phyloP scores from a whole-genome alignment of 306 rosid species.

The Sechiopsis laciniata region DNA sequence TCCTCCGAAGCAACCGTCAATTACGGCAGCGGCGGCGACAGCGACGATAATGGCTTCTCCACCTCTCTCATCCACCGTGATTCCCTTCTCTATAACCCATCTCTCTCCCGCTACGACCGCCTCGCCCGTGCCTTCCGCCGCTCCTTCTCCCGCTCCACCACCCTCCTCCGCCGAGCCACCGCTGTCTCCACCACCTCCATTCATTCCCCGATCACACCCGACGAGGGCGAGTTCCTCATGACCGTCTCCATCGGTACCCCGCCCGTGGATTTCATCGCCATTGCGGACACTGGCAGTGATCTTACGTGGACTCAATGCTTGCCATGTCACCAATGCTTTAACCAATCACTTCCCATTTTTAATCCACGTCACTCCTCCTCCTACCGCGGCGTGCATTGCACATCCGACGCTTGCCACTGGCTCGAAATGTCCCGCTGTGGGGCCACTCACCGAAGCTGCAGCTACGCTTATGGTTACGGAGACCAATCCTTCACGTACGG shows the following conservation, averaged over 20 bases:
- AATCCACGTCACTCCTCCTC: conserved; percentile 41
- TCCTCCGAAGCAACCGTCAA: neutral
- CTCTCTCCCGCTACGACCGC: conserved; percentile 27
- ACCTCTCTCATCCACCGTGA: conserved; percentile 43
- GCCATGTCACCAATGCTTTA: conserved; percentile 46
- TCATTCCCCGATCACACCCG: conserved; percentile 22
- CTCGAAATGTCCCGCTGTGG: conserved; percentile 3
- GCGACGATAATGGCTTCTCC: conserved; percentile 9
- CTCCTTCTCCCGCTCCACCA: conserved; percentile 29
- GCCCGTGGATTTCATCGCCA: conserved; percentile 30
- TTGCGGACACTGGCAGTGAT: conserved; percentile 62
- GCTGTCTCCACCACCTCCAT: no score
- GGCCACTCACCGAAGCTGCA: neutral
- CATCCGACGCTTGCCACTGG: conserved; percentile 19
- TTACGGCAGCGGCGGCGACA: neutral
- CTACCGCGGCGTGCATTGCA: conserved; percentile 28
- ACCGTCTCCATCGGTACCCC: conserved; percentile 50
- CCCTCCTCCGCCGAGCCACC: neutral
- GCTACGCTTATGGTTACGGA: conserved; percentile 32
- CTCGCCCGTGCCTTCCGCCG: conserved; percentile 38
- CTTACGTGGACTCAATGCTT: conserved; percentile 57
- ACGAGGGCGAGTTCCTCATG: conserved; percentile 48
- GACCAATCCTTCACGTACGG: conserved; percentile 45
- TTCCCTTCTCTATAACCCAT: conserved; percentile 36
- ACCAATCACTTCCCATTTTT: conserved; percentile 40